phyloP scores from a whole-genome alignment of 2,329 filamentous ascomycete genomes.

The Aspergillus sclerotialis region DNA sequence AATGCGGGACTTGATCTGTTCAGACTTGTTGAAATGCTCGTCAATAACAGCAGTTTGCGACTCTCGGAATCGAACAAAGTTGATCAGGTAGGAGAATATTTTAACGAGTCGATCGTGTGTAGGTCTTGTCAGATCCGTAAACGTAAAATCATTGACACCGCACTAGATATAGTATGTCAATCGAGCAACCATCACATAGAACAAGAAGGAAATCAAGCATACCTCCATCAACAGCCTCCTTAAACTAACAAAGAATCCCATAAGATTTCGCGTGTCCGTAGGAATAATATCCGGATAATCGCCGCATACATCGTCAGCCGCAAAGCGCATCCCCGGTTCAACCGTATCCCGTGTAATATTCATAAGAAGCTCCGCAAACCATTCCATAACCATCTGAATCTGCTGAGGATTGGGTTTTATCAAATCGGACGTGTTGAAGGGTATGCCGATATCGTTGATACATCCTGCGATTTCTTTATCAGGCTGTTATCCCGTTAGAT shows the following conservation, averaged over 20 bases:
- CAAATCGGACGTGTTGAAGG: constrained; percentile 77
- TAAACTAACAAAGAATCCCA: constrained; percentile 89
- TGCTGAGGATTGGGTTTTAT: constrained; percentile 91
- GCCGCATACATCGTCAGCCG: constrained; percentile 77
- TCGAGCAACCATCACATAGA: not conserved
- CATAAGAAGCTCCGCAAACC: constrained; percentile 89
- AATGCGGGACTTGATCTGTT: constrained; percentile 78
- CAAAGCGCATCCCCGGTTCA: constrained; percentile 89
- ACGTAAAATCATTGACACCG: constrained; percentile 87
- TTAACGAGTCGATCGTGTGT: constrained; percentile 85
- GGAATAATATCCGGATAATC: constrained; percentile 79
- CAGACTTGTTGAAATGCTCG: constrained; percentile 85
- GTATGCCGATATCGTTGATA: constrained; percentile 93
- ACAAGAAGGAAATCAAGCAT: constrained; percentile 3
- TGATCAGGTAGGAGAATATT: constrained; percentile 97
- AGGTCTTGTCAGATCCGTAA: constrained; percentile 84
- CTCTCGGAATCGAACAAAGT: constrained; percentile 95
- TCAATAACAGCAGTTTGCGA: constrained; percentile 85
- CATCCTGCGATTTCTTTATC: constrained; percentile 85
- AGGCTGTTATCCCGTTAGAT: constrained; percentile 37
- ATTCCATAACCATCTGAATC: constrained; percentile 96
- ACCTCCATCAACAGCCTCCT: constrained; percentile 67
- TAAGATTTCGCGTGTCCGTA: constrained; percentile 81
- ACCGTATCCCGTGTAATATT: constrained; percentile 90
- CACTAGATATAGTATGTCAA: constrained; percentile 47